phyloP scores from a whole-genome alignment of 768 basidiomycete genomes.

The Agrocybe praecox region DNA sequence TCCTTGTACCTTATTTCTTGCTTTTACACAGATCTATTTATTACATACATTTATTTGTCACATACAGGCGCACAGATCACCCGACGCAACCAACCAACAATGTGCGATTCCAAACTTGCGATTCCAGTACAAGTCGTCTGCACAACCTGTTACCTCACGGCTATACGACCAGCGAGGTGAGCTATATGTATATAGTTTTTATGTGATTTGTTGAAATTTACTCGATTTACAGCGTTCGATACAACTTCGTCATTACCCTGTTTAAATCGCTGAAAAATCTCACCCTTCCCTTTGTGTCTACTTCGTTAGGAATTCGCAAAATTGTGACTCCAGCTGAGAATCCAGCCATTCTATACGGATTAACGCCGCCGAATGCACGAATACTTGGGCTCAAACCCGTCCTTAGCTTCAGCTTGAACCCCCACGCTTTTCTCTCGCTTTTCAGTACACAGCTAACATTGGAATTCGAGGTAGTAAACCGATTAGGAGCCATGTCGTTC shows the following conservation, averaged over 20 bases:
- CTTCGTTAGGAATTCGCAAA: conserved; percentile 95
- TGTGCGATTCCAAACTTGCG: conserved; percentile 96
- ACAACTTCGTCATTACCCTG: conserved; percentile 47
- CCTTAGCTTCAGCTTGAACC: conserved; percentile 62
- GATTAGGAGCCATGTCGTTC: conserved; percentile 91
- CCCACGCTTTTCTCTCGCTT: too few species aligned
- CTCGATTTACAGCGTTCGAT: conserved; percentile 43
- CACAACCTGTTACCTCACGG: conserved; percentile 90
- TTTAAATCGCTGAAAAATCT: conserved; percentile 78
- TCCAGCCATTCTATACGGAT: conserved; percentile 75
- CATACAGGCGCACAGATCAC: too few species aligned
- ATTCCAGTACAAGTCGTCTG: conserved; percentile 94
- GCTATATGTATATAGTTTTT: conserved; percentile 23
- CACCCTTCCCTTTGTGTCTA: conserved; percentile 94
- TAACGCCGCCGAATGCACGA: conserved; percentile 63
- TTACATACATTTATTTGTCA: too few species aligned
- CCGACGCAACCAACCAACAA: conserved; percentile 27
- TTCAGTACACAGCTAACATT: conserved; percentile 97
- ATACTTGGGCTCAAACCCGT: conserved; percentile 58
- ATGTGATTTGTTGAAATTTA: conserved; percentile 16
- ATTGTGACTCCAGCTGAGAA: conserved; percentile 92
- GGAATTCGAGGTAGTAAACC: conserved; percentile 92
- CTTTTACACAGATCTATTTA: too few species aligned
- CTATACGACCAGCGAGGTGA: conserved; percentile 92
- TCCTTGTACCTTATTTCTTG: too few species aligned